Evolutionary conservation across 1,139 yeast genomes (phyloP).

Genomic region (Sugiyamaella sp.): DNA sequence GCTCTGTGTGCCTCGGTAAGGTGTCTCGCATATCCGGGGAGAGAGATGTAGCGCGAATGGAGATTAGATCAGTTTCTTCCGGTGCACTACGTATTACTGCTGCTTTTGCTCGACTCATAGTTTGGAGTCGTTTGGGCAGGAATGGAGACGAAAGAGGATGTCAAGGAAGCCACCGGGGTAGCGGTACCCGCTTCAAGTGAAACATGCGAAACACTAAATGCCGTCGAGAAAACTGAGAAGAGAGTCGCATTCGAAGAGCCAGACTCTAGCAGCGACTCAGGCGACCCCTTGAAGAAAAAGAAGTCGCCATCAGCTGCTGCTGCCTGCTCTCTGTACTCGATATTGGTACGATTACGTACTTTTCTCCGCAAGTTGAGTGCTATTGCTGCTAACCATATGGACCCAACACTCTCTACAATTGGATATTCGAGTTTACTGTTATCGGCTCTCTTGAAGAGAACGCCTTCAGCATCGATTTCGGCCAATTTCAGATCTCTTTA

Average conservation of each 20-base stretch:
- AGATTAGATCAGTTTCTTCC: too few species aligned
- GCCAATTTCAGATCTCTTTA: conserved; percentile 32
- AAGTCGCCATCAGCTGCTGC: conserved; percentile 11
- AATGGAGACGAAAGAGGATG: neutral
- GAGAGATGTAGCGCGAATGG: neutral
- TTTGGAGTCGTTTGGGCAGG: too few species aligned
- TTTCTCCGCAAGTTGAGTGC: conserved; percentile 12
- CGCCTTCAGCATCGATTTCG: conserved; percentile 8
- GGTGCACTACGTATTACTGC: too few species aligned
- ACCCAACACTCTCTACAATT: conserved; percentile 34
- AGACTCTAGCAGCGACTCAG: neutral
- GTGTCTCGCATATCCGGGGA: neutral
- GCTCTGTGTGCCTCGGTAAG: neutral
- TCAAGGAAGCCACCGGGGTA: conserved; percentile 1
- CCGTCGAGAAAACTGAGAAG: neutral
- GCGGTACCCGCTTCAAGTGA: neutral
- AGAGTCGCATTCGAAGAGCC: conserved; percentile 8
- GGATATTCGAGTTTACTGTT: conserved; percentile 38
- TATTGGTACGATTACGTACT: conserved; percentile 4
- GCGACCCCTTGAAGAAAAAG: conserved; percentile 3
- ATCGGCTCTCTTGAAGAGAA: conserved; percentile 31
- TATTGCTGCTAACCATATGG: conserved; percentile 25
- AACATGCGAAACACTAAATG: neutral
- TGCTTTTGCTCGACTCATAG: neutral
- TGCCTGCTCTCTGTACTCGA: conserved; percentile 12